Evolutionary conservation across 305 asterid species (phyloP).

Genomic region (Andrographis paniculata): DNA sequence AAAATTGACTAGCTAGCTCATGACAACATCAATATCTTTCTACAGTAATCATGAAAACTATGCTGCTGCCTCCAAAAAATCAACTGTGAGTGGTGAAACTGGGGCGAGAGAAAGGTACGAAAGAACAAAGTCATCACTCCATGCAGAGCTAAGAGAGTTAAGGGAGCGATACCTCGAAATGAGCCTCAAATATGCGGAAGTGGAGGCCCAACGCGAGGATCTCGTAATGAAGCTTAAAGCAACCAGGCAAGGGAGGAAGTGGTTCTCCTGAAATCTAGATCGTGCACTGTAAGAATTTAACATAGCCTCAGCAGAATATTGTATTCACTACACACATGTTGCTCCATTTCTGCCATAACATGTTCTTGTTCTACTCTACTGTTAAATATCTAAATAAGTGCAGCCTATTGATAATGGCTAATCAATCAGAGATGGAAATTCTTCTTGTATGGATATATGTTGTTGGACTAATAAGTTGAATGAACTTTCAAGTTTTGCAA

Average conservation of each 20-base stretch:
- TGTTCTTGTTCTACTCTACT: too few species aligned
- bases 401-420: too few species aligned
- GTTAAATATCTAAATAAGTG: too few species aligned
- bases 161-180: conserved; percentile 75
- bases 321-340: not conserved
- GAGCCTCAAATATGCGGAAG: conserved; percentile 95
- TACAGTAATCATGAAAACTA: conserved; percentile 25
- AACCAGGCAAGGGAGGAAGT: conserved; percentile 46
- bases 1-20: not conserved
- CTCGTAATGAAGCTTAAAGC: conserved; percentile 85
- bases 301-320: not conserved
- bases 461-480: too few species aligned
- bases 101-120: conserved; percentile 47
- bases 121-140: conserved; percentile 60
- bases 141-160: conserved; percentile 71
- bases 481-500: too few species aligned
- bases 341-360: not conserved
- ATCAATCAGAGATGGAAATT: too few species aligned
- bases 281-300: not conserved
- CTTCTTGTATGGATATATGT: too few species aligned
- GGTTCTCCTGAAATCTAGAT: conserved; percentile 44
- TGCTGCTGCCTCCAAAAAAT: conserved; percentile 21
- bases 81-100: conserved; percentile 23
- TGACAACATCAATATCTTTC: not conserved
- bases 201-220: conserved; percentile 76